phyloP scores from a whole-genome alignment of 2,329 filamentous ascomycete genomes.

The Sclerotinia glacialis region DNA sequence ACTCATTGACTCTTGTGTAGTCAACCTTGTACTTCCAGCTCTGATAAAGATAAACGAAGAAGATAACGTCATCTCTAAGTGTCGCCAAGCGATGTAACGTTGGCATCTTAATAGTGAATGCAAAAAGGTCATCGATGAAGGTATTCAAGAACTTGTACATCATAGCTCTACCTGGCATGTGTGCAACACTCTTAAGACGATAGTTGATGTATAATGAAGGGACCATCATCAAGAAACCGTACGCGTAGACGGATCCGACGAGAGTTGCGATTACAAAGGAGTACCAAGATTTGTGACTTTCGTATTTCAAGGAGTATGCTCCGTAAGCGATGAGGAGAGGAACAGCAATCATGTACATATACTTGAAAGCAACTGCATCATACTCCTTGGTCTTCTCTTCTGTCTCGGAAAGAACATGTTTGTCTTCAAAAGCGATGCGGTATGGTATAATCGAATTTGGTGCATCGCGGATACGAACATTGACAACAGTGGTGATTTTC shows the following conservation, averaged over 20 bases:
- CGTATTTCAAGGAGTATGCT: constrained; percentile 85
- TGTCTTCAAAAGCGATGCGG: constrained; percentile 85
- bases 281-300: constrained; percentile 97
- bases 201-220: constrained; percentile 99
- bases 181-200: constrained; percentile 87
- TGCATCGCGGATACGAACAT: constrained; percentile 74
- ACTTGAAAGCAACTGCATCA: constrained; percentile 95
- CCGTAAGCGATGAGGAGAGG: constrained; percentile 88
- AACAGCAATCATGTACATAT: constrained; percentile 89
- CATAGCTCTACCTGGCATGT: constrained; percentile 96
- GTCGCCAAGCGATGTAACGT: constrained; percentile 88
- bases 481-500: constrained; percentile 95
- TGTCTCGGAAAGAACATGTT: constrained; percentile 90
- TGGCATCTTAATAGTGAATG: constrained; percentile 99
- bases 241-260: constrained; percentile 94
- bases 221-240: constrained; percentile 99
- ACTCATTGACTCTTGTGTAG: constrained; percentile 91
- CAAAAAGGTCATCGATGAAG: constrained; percentile 97
- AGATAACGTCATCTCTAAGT: constrained; percentile 92
- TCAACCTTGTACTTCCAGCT: constrained; percentile 89
- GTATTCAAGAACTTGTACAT: constrained; percentile 98
- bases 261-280: constrained; percentile 92
- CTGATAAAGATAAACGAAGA: constrained; percentile 97
- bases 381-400: constrained; percentile 99
- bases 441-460: constrained; percentile 74